Evolutionary conservation across 306 rosid genomes (phyloP), one percentile per base, ranked within the genome.

Genomic region (Inga leiocalycina): DNA sequence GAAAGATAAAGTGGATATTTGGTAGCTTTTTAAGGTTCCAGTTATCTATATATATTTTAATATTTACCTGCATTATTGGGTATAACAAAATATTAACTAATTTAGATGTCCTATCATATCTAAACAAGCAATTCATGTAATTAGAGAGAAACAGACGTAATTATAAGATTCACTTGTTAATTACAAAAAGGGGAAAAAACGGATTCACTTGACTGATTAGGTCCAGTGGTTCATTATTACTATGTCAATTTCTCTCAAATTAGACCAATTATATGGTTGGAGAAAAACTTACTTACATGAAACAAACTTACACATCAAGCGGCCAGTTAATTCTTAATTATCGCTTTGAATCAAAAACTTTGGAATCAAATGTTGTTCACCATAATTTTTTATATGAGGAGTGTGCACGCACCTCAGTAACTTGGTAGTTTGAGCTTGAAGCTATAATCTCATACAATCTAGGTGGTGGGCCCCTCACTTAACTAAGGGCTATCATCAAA

Each of bases 1-100:
- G 65, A n/a, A 57, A 57, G 65, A 57, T n/a, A 57, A 57, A 30
- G 30, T 2, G 4, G 1, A 19, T 22, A 57, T 59, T 59, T 22
- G 65, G 32, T 22, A 10, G 30, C 65, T 59, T 59, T 54, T 59
- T n/a, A 59, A 59, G 65, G 65, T 22, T 59, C 65, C 39, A 81
- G 79, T 79, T 64, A 79, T 82, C 17, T 30, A 74, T 48, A 59
- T 56, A 61, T 45, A 74, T 16, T 48, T 69, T 69, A 74, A 82
- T 72, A 74, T 24, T 85, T 45, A 70, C 74, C 66, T 27, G 45
- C 80, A 56, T 48, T 66, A 24, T 82, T 73, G 10, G 82, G 72
- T 64, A 66, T 78, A 56, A 64, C 45, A 76, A 70, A 83, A 83
- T 19, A 56, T 56, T 17, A 56, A 7, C 64, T 8, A 22, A 59